Conservation (phyloP, 169 alveolate species). For the Babesia divergens region DNA sequence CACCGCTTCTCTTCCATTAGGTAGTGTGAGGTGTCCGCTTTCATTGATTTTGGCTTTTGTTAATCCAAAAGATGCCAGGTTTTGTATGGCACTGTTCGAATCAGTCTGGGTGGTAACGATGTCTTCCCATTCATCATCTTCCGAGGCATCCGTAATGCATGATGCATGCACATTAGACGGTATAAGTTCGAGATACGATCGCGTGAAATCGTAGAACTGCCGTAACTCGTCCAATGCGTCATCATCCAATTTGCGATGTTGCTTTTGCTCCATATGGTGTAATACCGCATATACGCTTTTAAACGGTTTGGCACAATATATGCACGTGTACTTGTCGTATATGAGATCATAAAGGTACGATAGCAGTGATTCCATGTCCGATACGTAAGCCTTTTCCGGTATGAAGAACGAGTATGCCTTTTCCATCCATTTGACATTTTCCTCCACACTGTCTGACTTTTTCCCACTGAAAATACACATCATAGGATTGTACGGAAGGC, state of each 20-base stretch:
- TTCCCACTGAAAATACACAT: constrained; percentile 47
- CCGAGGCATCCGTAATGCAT: neutral
- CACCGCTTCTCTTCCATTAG: constrained; percentile 84
- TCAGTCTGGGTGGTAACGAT: constrained; percentile 51
- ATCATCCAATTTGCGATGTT: constrained; percentile 64
- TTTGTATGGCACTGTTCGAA: constrained; percentile 7
- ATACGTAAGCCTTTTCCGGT: constrained; percentile 71
- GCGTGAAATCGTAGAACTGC: constrained; percentile 57
- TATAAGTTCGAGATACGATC: constrained; percentile 18
- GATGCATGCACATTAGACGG: neutral
- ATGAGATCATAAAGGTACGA: constrained; percentile 67
- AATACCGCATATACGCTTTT: constrained; percentile 66
- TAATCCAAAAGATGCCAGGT: constrained; percentile 39
- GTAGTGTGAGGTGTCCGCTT: constrained; percentile 77
- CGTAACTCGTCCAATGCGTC: constrained; percentile 44
- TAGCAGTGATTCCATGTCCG: constrained; percentile 60
- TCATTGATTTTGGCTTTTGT: constrained; percentile 67
- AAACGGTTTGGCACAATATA: constrained; percentile 65
- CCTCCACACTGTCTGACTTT: constrained; percentile 10
- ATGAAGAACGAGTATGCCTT: constrained; percentile 49
- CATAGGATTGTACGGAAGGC: constrained; percentile 15
- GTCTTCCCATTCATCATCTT: constrained; percentile 77
- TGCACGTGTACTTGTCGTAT: constrained; percentile 64
- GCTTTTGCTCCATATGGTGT: constrained; percentile 75
- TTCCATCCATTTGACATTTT: constrained; percentile 53